These are phyloP conservation scores for Agaricus sinodeliciosus DNA, from an alignment of 768 basidiomycete species.

Conservation along the genomic window DNA sequence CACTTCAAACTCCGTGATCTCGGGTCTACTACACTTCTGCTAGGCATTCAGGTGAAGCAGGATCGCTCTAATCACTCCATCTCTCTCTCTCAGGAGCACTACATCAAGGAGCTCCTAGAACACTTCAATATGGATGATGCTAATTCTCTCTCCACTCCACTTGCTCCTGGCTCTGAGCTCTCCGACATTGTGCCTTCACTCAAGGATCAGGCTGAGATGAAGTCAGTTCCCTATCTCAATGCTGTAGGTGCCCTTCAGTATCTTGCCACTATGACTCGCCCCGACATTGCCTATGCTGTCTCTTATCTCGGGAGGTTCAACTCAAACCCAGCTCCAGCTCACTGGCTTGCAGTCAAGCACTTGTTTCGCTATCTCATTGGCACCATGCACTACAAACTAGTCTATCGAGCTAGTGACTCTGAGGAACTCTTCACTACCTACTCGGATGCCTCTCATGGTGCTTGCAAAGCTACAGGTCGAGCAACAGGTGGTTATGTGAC, in stretches of 20 bases:
- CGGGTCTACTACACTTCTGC: conserved; percentile 14
- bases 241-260: not conserved
- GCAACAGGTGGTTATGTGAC: not conserved
- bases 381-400: conserved; percentile 10
- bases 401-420: not conserved
- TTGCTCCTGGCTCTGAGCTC: conserved; percentile 8
- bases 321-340: not conserved
- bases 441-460: conserved; percentile 13
- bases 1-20: conserved; percentile 14
- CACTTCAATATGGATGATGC: conserved; percentile 15
- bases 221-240: not conserved
- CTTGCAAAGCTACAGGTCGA: conserved; percentile 2
- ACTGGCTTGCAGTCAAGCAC: conserved; percentile 1
- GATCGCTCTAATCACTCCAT: conserved; percentile 14
- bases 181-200: conserved; percentile 2
- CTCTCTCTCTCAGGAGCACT: conserved; percentile 18
- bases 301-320: conserved; percentile 22
- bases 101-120: conserved; percentile 17
- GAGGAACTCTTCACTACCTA: conserved; percentile 10
- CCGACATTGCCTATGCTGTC: conserved; percentile 27
- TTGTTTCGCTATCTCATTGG: conserved; percentile 7
- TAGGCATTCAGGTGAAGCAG: conserved; percentile 17
- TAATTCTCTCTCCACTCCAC: conserved; percentile 18
- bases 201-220: not conserved
- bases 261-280: conserved; percentile 12